phyloP scores from a whole-genome alignment of 257 asterid species.

The Lantana camara region DNA sequence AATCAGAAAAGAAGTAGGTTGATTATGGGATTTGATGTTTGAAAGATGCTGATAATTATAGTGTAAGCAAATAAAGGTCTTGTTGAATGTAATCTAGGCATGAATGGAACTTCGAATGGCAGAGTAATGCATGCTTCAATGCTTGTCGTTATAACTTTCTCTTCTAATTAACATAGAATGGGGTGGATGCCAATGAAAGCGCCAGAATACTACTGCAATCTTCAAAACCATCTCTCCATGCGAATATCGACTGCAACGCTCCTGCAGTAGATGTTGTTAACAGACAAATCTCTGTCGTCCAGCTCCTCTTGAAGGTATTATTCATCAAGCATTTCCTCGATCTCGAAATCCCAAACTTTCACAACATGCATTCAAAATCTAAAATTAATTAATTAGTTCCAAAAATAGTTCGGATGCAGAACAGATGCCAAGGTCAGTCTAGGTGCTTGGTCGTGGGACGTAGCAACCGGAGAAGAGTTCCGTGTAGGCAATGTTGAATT shows the following conservation, averaged over 20 bases:
- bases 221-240: slow-evolving; percentile 71
- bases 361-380: no score
- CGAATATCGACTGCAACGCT: slow-evolving; percentile 71
- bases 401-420: slow-evolving; percentile 59
- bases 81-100: no score
- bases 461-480: slow-evolving; percentile 68
- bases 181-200: slow-evolving; percentile 63
- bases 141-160: not conserved
- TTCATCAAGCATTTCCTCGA: not conserved
- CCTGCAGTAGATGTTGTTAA: slow-evolving; percentile 68
- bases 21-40: no score
- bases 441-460: slow-evolving; percentile 88
- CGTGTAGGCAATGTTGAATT: no score
- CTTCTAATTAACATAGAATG: slow-evolving; percentile 42
- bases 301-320: slow-evolving; percentile 59
- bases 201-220: slow-evolving; percentile 75
- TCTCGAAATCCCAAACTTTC: not conserved
- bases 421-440: slow-evolving; percentile 56
- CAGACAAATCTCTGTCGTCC: slow-evolving; percentile 57
- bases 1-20: no score
- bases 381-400: not conserved
- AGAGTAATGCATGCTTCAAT: not conserved
- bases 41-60: no score
- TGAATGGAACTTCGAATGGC: not conserved
- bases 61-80: no score